Base-by-base conservation (phyloP, 257 asterid genomes). In the Ilex asprella region DNA sequence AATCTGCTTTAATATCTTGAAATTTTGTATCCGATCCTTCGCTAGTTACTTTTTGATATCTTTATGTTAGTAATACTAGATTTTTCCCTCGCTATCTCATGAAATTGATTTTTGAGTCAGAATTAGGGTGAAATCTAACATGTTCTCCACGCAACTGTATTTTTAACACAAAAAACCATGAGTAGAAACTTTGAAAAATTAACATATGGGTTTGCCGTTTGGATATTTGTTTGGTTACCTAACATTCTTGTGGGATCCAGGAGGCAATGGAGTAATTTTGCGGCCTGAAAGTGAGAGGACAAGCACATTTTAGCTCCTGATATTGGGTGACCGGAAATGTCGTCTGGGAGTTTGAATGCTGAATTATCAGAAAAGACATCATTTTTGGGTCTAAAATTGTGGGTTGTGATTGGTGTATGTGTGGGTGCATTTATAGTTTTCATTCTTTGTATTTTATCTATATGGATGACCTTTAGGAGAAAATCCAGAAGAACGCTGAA, bases 331-430 rank as follows among this genome's bases (percentile, higher is more conserved):
- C 59, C 5, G 74, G 78, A 80, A 75, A 91, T 91, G 98, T 54
- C 90, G 21, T 79, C 94, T 2, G 85, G 65, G 39, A 68, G 61
- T 51, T 75, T 92, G 58, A 77, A 83, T 58, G 55, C 88, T 10
- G 83, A 78, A 56, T 67, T 86, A 66, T 83, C 91, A 1, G 84
- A 77, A 73, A 86, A 75, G 73, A 77, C 82, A 56, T 61, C 79
- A 2, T 86, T 86, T 56, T 86, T 89, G 65, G 77, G 78, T 64
- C 76, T 92, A 43, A 92, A 86, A 66, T 79, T 92, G 27, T 92
- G 98, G 98, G 95, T 84, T 76, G 75, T 89, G 31, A 79, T 92
- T 9, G 88, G 97, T 54, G 56, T 92, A 59, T 82, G 86, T 53
- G 88, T 86, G 56, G 93, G 87, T 52, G 91, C 86, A 56, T 85